Evolutionary conservation across 805 yeast genomes (phyloP).

Genomic region (Debaryomyces maramus): DNA sequence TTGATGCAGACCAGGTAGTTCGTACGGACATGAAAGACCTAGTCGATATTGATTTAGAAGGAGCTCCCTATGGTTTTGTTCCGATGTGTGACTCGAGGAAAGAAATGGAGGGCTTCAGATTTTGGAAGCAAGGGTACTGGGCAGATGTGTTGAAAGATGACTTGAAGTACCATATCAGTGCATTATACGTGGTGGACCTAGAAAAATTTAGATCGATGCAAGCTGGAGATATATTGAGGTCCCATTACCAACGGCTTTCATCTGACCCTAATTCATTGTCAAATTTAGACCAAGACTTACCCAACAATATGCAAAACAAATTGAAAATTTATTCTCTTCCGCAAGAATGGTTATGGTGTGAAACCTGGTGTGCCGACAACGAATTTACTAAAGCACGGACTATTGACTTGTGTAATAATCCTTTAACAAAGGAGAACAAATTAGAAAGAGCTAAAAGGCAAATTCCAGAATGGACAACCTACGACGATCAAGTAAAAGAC

Average conservation of each 20-base stretch:
- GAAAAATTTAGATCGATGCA: slow-evolving; percentile 57
- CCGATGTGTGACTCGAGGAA: slow-evolving; percentile 83
- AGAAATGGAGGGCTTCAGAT: slow-evolving; percentile 82
- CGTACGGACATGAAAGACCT: slow-evolving; percentile 73
- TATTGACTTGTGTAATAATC: slow-evolving; percentile 83
- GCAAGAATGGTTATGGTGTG: slow-evolving; percentile 91
- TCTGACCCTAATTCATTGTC: slow-evolving; percentile 77
- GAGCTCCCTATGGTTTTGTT: slow-evolving; percentile 82
- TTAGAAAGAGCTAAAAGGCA: slow-evolving; percentile 72
- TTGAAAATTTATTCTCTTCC: slow-evolving; percentile 73
- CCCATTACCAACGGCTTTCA: slow-evolving; percentile 81
- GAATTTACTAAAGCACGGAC: slow-evolving; percentile 64
- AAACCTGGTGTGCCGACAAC: slow-evolving; percentile 83
- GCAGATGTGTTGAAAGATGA: slow-evolving; percentile 55
- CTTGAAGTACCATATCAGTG: slow-evolving; percentile 77
- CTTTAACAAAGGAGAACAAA: slow-evolving; percentile 77
- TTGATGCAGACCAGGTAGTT: slow-evolving; percentile 83
- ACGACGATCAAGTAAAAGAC: slow-evolving; percentile 53
- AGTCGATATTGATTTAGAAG: slow-evolving; percentile 65
- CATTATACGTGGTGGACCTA: slow-evolving; percentile 80
- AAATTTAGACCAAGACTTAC: slow-evolving; percentile 88
- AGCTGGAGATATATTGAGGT: slow-evolving; percentile 80
- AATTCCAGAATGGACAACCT: slow-evolving; percentile 73
- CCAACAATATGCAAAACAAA: slow-evolving; percentile 76
- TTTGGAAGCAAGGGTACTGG: slow-evolving; percentile 97